Evolutionary conservation across 495 filamentous ascomycete genomes (phyloP), one percentile per base, ranked within the genome.

Genomic region (Patellaria atrata): DNA sequence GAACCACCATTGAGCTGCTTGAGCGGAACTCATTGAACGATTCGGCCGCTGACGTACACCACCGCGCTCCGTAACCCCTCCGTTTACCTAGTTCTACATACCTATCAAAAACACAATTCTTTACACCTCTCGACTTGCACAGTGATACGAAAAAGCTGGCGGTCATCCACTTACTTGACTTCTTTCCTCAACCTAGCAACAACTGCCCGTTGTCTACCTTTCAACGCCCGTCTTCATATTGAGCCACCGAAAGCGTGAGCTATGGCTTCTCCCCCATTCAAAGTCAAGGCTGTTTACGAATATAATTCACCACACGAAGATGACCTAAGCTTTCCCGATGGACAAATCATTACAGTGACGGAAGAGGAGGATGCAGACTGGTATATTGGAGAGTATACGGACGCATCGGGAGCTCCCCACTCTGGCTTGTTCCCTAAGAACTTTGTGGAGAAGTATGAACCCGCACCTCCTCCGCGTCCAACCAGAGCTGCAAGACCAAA

Each of bases 401-500:
- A 92, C 54, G 70, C 67, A 29, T 51, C 57, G 15, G 87, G 85
- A 5, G 55, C 48, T 31, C 84, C 78, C 48, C 68, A 74, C 44
- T 79, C 93, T 52, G 89, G 89, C 22, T 79, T 97, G 37, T 97
- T 97, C 60, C 89, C 89, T 10, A 78, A 74, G 51, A 97, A 96
- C 60, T 97, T 97, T 47, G 91, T 97, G 33, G 87, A 97, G 57
- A 76, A 77, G 53, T 92, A 82, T 54, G 84, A 93, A 44, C 89
- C 91, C 16, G 80, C 77, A 40, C 77, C 84, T 39, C 89, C 89
- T 36, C 82, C 86, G 21, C 74, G 89, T 26, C 89, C 89, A 27
- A 63, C 72, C 12, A 72, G 89, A 38, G 60, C 65, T 3, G 61
- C 60, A 14, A 75, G 82, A 27, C 65, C 73, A 31, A 94, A 79